Evolutionary conservation across 768 basidiomycete species (phyloP).

Genomic region (Phaeolepiota aurea): DNA sequence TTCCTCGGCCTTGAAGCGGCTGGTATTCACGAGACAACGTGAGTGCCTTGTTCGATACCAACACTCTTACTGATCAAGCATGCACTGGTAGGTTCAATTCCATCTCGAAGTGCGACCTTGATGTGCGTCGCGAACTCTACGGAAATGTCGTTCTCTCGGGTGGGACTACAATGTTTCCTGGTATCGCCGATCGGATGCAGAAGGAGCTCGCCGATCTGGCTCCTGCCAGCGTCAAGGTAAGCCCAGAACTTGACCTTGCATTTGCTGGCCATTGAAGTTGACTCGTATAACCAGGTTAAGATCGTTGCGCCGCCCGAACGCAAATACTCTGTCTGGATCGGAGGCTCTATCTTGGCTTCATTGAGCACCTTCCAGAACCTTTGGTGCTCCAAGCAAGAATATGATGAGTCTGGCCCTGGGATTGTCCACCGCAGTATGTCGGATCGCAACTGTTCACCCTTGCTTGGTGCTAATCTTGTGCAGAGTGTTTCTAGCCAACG

Average conservation of each 20-base stretch:
- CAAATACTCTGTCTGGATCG: slow-evolving; percentile 95
- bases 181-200: slow-evolving; percentile 93
- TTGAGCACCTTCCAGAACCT: slow-evolving; percentile 93
- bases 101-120: slow-evolving; percentile 80
- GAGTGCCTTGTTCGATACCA: too few species aligned
- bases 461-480: neutral
- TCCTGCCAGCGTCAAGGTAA: slow-evolving; percentile 81
- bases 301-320: slow-evolving; percentile 90
- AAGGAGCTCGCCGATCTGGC: slow-evolving; percentile 83
- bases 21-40: slow-evolving; percentile 91
- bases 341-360: slow-evolving; percentile 79
- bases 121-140: slow-evolving; percentile 75
- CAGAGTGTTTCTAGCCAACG: slow-evolving; percentile 1
- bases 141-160: slow-evolving; percentile 85
- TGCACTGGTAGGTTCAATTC: slow-evolving; percentile 76
- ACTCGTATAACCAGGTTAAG: slow-evolving; percentile 49
- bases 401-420: slow-evolving; percentile 51
- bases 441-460: neutral
- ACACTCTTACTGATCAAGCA: too few species aligned
- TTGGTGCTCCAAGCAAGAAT: slow-evolving; percentile 68
- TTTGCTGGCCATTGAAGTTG: slow-evolving; percentile 4
- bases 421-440: slow-evolving; percentile 31
- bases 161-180: slow-evolving; percentile 93
- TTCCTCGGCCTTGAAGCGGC: slow-evolving; percentile 85
- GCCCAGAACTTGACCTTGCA: slow-evolving; percentile 11